Base-by-base conservation (phyloP, 169 alveolate species). In the Cryptosporidium tyzzeri region DNA sequence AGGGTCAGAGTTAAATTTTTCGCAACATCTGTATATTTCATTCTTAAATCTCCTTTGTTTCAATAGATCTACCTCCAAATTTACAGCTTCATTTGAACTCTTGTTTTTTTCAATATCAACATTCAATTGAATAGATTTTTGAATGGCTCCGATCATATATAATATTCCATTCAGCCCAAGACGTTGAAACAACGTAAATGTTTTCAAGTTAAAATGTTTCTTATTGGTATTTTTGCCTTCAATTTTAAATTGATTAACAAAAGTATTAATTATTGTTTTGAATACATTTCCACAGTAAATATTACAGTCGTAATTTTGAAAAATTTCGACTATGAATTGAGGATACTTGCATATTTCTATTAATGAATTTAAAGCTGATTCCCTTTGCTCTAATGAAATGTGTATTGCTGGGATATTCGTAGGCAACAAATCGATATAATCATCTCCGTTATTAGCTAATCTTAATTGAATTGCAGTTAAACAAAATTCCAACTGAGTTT, bases 271-370 rank as follows among this genome's bases (percentile, higher is more conserved):
- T 21, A 80, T 62, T 33, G 89, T 51, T 67, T 65, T 69, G 21
- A 80, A 80, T 39, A 80, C 69, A 65, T 80, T 39, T 80, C 89
- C 89, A 80, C 75, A 62, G 29, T 62, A 44, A 7, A 80, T 14
- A 39, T 62, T 48, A 16, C 89, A 80, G 29, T 80, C 89, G 16
- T 61, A 80, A 50, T 80, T 80, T 67, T 80, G 89, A 50, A 62
- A 80, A 23, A 80, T 62, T 29, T 80, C 89, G 12, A 44, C 35
- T 18, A 65, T 18, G n/a, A 80, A 65, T 23, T 61, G 39, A 44
- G 80, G 41, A n/a, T 80, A 74, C 3, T 65, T 65, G 21, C 68
- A 80, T 26, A 80, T 65, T 48, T 80, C 89, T 23, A 62, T 23
- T n/a, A 80, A 21, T 14, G 75, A 80, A 21, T 80, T 50, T 6